These are phyloP conservation scores for Mycena vitilis DNA, from an alignment of 768 basidiomycete species.

Conservation along the genomic window DNA sequence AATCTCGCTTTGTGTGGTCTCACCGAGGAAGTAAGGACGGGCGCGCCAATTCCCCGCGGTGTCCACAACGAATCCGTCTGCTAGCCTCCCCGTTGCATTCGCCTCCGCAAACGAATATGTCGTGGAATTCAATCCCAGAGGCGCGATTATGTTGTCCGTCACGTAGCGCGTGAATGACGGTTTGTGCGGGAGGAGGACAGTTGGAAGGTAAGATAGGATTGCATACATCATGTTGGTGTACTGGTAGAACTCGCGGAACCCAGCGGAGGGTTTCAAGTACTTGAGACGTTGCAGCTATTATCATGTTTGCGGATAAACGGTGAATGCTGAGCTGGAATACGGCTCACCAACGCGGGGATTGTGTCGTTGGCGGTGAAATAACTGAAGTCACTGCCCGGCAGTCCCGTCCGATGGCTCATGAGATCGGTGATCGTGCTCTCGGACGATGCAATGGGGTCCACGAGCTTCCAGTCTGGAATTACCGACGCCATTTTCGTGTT, in stretches of 20 bases:
- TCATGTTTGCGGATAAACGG: neutral
- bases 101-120: neutral
- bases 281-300: neutral
- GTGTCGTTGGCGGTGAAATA: slow-evolving; percentile 2
- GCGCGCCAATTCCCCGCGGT: neutral
- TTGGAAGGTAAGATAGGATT: slow-evolving; percentile 14
- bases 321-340: neutral
- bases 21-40: slow-evolving; percentile 2
- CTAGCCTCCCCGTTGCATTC: neutral
- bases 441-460: slow-evolving; percentile 37
- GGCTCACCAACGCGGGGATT: neutral
- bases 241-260: neutral
- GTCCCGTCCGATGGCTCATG: slow-evolving; percentile 44
- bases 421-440: slow-evolving; percentile 35
- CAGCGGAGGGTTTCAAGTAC: neutral
- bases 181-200: slow-evolving; percentile 9
- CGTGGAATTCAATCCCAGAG: neutral
- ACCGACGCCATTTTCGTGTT: slow-evolving; percentile 37
- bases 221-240: slow-evolving; percentile 19
- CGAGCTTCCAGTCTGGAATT: slow-evolving; percentile 39
- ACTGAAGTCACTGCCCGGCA: slow-evolving; percentile 38
- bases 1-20: neutral
- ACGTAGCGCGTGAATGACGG: slow-evolving; percentile 9
- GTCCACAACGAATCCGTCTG: neutral
- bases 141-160: slow-evolving; percentile 7